Conservation (phyloP, 345 rosid genomes). For the Durio zibethinus region DNA sequence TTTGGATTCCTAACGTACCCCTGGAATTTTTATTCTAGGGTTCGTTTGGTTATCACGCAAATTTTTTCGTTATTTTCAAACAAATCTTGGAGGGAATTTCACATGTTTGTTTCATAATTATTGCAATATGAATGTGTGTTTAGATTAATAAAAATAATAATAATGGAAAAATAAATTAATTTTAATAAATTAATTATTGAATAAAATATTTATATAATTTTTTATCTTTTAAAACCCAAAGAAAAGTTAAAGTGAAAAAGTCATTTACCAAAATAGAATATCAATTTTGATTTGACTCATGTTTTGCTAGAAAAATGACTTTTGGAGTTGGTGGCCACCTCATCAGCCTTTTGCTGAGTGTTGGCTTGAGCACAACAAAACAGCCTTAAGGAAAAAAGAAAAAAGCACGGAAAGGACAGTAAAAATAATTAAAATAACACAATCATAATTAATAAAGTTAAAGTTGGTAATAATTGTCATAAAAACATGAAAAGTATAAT, state of each 20-base stretch:
- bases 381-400: neutral
- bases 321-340: no score
- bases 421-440: neutral
- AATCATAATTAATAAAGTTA: neutral
- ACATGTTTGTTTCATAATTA: neutral
- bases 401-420: neutral
- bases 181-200: no score
- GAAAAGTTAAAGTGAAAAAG: neutral
- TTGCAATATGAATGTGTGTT: neutral
- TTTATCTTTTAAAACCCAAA: neutral
- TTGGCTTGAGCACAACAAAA: neutral
- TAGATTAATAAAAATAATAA: no score
- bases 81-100: no score
- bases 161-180: no score
- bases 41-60: neutral
- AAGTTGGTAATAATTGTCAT: neutral
- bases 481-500: no score
- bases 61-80: no score
- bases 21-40: neutral
- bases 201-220: no score
- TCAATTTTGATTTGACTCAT: no score
- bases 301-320: no score
- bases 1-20: neutral
- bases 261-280: no score
- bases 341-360: no score